Base-by-base conservation (phyloP, 176 grass and related monocot genomes). In the Avena sativa region DNA sequence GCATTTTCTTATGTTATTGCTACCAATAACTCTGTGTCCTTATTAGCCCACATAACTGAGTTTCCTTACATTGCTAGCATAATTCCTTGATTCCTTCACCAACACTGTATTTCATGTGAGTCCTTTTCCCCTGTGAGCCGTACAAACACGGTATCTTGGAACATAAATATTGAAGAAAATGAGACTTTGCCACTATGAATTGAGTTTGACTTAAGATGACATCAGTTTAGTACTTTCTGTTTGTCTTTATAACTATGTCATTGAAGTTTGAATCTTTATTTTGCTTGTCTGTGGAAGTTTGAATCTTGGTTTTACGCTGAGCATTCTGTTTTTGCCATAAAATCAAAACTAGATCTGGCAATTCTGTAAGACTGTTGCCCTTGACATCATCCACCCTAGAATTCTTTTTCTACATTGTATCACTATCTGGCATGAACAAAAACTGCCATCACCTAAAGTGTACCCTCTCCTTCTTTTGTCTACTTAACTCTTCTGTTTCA, bases 271-370 rank as follows among this genome's bases (percentile, higher is more conserved):
- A 58, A 79, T 72, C 43, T 81, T 79, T 6, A 44, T 44, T 52
- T 86, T 87, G 67, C 81, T 87, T 91, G 59, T 62, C 69, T 84
- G 43, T 23, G 30, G 30, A 91, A 84, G 85, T 74, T 66, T 74
- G 49, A 76, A 47, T 75, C 80, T 62, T 32, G 14, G 48, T 58
- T 9, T 61, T 74, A 23, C 8, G 5, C 66, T 25, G 12, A 51
- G 19, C 57, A 65, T 61, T 78, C 53, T 61, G 44, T 52, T 53
- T 77, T 82, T 83, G 0, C 52, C 46, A 36, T 90, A 12, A 6
- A 80, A 84, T 87, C 46, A 69, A 78, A 64, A 82, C 53, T 72
- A 25, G 46, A 55, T 20, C 61, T 38, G 15, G 5, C 48, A 84
- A 59, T 67, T 79, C 73, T 87, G 49, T 48, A 74, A 86, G 52